A percentile compares a stretch with the other conserved stretches of the same genome.
Conservation (phyloP, 192 early-diverging fungal genomes). For the Obelidium mucronatum region DNA sequence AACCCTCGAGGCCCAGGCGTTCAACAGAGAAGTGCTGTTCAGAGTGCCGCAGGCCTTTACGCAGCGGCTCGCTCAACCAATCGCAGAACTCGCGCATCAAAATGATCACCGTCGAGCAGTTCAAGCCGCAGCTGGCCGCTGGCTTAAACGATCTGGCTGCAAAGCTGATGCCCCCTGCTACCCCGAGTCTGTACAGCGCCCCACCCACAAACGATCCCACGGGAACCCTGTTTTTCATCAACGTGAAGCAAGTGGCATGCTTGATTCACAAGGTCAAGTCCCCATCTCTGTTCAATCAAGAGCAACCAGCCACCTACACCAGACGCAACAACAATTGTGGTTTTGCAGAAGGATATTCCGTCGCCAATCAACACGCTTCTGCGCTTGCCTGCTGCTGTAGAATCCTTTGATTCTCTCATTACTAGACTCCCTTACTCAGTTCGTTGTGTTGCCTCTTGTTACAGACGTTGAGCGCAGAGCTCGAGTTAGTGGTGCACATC, state of each 20-base stretch:
- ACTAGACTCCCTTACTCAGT: background rate
- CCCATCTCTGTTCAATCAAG: too few relatives aligned
- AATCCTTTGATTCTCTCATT: background rate
- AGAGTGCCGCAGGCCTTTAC: background rate
- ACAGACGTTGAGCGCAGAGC: background rate
- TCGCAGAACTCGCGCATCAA: background rate
- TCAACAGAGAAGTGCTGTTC: background rate
- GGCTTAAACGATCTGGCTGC: background rate
- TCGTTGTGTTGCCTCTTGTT: background rate
- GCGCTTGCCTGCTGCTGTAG: background rate
- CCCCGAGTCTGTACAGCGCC: background rate
- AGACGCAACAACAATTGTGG: background rate
- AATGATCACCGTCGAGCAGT: background rate
- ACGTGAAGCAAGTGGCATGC: background rate
- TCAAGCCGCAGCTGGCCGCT: background rate
- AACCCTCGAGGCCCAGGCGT: background rate
- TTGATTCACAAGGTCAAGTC: background rate
- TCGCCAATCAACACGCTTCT: background rate
- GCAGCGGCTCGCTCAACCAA: background rate
- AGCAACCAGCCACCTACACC: background rate
- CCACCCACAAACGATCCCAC: background rate
- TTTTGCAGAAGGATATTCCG: background rate
- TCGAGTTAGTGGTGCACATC: too few relatives aligned
- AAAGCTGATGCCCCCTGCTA: background rate
- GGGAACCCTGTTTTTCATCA: conserved; percentile 2